Conservation (phyloP, 1,284 basidiomycete species). For the Singerocomus inundabilis region DNA sequence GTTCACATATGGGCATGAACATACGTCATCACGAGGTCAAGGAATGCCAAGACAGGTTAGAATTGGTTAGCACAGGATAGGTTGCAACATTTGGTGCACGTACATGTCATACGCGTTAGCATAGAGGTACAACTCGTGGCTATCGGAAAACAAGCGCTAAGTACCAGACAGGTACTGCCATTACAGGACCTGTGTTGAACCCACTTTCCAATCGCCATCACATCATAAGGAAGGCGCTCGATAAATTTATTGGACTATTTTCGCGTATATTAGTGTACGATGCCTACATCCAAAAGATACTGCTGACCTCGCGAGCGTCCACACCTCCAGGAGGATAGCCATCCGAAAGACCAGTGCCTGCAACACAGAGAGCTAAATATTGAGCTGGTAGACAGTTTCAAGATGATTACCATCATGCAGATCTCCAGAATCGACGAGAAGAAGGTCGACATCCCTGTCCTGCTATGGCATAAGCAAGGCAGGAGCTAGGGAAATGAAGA, state of each 20-base stretch:
- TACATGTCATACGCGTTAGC: slow-evolving; percentile 74
- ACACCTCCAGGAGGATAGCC: slow-evolving; percentile 66
- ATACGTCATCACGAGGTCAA: background rate
- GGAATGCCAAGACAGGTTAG: background rate
- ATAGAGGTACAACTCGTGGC: slow-evolving; percentile 85
- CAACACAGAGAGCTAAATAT: background rate
- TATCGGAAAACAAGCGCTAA: slow-evolving; percentile 25
- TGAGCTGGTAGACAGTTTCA: background rate
- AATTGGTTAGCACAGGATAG: slow-evolving; percentile 10
- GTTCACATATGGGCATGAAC: background rate
- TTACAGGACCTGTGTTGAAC: background rate
- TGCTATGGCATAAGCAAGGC: slow-evolving; percentile 23
- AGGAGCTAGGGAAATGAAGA: background rate
- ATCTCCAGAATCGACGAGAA: slow-evolving; percentile 74
- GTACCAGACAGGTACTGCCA: slow-evolving; percentile 1
- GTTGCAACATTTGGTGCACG: slow-evolving; percentile 17
- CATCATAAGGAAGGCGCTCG: slow-evolving; percentile 74
- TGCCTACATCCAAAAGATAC: background rate
- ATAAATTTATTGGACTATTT: slow-evolving; percentile 69
- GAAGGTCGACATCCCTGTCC: slow-evolving; percentile 67
- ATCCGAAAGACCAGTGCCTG: slow-evolving; percentile 72
- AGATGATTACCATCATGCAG: slow-evolving; percentile 66
- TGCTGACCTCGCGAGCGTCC: slow-evolving; percentile 65
- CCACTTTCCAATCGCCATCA: slow-evolving; percentile 83
- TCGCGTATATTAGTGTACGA: background rate